Conservation (phyloP, 345 rosid species). For the Euclidium syriacum region DNA sequence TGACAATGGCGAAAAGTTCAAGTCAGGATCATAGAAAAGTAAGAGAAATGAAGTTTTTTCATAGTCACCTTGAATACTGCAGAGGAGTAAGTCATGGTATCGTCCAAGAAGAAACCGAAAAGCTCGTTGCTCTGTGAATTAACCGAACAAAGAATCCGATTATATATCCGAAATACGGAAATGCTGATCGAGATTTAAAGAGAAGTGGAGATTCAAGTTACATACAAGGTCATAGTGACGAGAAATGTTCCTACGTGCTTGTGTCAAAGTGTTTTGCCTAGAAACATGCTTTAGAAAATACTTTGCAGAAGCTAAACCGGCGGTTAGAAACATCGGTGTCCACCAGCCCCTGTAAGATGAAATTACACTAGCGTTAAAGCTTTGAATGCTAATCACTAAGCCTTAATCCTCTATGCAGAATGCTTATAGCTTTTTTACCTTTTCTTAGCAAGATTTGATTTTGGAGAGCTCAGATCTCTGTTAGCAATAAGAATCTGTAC, state of each 20-base stretch:
- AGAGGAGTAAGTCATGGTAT: conserved; percentile 85
- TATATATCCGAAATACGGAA: neutral
- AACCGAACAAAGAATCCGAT: neutral
- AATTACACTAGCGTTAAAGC: neutral
- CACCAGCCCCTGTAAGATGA: conserved; percentile 77
- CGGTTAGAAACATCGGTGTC: conserved; percentile 78
- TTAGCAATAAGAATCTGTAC: conserved; percentile 71
- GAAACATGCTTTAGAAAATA: conserved; percentile 67
- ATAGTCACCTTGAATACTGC: conserved; percentile 69
- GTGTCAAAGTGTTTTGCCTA: conserved; percentile 75
- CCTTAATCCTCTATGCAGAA: neutral
- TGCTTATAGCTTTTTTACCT: conserved; percentile 37
- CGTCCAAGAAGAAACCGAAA: conserved; percentile 73
- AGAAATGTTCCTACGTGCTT: conserved; percentile 90
- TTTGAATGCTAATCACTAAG: neutral
- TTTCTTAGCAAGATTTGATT: conserved; percentile 45
- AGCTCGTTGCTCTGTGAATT: conserved; percentile 68
- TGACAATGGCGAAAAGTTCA: neutral
- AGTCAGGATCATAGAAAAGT: neutral
- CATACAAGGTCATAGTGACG: conserved; percentile 88
- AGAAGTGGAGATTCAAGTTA: neutral
- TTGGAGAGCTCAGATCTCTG: conserved; percentile 42
- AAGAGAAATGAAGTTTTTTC: neutral
- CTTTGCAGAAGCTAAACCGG: conserved; percentile 70
- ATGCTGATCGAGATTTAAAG: neutral